A percentile compares a stretch with the other conserved stretches of the same genome.
These are phyloP conservation scores for Apophysomyces trapeziformis DNA, from an alignment of 371 early-diverging fungal genomes.

Conservation along the genomic window DNA sequence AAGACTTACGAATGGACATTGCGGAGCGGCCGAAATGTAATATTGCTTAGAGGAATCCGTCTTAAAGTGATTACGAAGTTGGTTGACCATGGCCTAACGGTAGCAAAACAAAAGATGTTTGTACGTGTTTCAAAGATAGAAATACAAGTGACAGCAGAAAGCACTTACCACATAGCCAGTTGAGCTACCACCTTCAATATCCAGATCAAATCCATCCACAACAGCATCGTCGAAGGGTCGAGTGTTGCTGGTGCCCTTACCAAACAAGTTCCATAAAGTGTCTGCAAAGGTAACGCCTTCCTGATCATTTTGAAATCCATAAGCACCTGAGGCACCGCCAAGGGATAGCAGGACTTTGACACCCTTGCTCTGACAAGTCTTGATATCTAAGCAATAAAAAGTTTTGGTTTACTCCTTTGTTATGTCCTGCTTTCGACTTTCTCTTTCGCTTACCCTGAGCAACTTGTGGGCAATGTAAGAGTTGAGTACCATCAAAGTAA, in stretches of 20 bases:
- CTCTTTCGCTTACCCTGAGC: conserved; percentile 28
- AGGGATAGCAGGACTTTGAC: conserved; percentile 60
- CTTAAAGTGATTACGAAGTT: conserved; percentile 21
- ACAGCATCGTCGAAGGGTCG: conserved; percentile 70
- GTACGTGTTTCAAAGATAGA: no score
- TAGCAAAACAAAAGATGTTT: background rate
- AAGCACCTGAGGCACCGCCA: conserved; percentile 68
- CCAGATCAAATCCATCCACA: conserved; percentile 75
- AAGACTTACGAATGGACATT: conserved; percentile 44
- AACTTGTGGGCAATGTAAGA: conserved; percentile 58
- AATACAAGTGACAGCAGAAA: conserved; percentile 34
- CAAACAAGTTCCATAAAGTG: conserved; percentile 63
- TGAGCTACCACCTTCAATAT: conserved; percentile 66
- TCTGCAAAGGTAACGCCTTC: conserved; percentile 60
- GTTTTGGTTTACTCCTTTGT: background rate
- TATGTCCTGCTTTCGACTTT: background rate
- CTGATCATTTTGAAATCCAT: conserved; percentile 51
- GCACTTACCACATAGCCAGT: conserved; percentile 53
- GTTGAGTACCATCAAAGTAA: conserved; percentile 22
- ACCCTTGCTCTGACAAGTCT: conserved; percentile 54
- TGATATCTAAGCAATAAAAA: conserved; percentile 43
- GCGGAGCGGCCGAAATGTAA: conserved; percentile 60
- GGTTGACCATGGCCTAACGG: conserved; percentile 15
- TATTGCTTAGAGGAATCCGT: conserved; percentile 39
- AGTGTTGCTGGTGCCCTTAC: conserved; percentile 51